phyloP scores from a whole-genome alignment of 805 yeast species.

The Tanozyma kutaoensis region DNA sequence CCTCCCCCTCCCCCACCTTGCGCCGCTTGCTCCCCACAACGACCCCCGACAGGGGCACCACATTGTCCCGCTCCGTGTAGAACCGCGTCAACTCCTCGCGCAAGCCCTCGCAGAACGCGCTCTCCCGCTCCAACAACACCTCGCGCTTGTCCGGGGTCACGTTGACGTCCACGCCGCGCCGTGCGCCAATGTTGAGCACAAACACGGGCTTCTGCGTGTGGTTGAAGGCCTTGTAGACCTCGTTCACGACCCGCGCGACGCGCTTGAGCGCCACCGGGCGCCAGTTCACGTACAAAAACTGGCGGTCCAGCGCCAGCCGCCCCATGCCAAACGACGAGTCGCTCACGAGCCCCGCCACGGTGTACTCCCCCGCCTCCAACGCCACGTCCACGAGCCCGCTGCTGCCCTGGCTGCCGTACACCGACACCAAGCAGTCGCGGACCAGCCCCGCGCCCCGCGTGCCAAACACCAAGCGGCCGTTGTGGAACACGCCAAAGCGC shows the following conservation, averaged over 20 bases:
- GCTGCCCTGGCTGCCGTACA: constrained; percentile 59
- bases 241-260: constrained; percentile 50
- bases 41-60: constrained; percentile 14
- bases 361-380: constrained; percentile 17
- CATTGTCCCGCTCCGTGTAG: constrained; percentile 27
- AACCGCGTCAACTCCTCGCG: constrained; percentile 33
- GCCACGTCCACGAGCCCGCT: constrained; percentile 43
- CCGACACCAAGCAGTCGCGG: no score
- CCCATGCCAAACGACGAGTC: constrained; percentile 63
- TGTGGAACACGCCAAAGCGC: constrained; percentile 48
- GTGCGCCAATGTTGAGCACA: constrained; percentile 42
- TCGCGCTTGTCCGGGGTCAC: constrained; percentile 86
- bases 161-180: constrained; percentile 60
- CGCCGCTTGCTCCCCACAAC: no score
- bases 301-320: constrained; percentile 61
- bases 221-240: constrained; percentile 60
- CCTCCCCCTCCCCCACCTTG: neutral
- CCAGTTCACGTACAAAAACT: constrained; percentile 56
- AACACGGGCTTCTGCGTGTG: constrained; percentile 62
- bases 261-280: constrained; percentile 58
- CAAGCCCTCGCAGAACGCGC: constrained; percentile 39
- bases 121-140: constrained; percentile 56
- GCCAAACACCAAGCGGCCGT: no score
- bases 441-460: no score
- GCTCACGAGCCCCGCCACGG: constrained; percentile 49